Conservation (phyloP, 495 filamentous ascomycete species). For the Penicillium roqueforti region DNA sequence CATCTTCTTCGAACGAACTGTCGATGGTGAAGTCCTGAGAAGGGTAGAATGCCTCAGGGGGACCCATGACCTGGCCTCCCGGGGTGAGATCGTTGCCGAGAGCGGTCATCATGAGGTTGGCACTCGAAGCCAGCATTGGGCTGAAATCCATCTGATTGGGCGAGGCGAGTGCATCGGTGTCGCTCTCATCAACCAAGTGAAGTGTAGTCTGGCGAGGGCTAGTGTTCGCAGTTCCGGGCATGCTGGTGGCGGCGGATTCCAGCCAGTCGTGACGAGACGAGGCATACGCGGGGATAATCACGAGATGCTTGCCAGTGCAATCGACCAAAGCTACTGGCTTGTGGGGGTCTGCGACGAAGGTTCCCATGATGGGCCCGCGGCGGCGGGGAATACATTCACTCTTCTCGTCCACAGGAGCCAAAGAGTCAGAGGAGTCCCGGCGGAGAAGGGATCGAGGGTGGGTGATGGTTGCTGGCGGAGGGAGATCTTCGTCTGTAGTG, state of each 20-base stretch:
- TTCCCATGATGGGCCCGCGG: slow-evolving; percentile 54
- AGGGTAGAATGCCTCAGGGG: slow-evolving; percentile 74
- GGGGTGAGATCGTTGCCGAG: slow-evolving; percentile 54
- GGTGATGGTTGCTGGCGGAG: slow-evolving; percentile 51
- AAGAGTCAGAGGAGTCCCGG: slow-evolving; percentile 48
- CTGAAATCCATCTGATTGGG: slow-evolving; percentile 46
- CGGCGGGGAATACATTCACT: slow-evolving; percentile 46
- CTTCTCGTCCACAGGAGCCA: slow-evolving; percentile 49
- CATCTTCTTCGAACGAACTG: slow-evolving; percentile 50
- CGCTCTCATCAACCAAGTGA: slow-evolving; percentile 49
- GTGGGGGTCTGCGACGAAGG: slow-evolving; percentile 52
- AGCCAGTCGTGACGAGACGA: slow-evolving; percentile 49
- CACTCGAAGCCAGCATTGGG: slow-evolving; percentile 63
- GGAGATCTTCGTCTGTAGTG: slow-evolving; percentile 78
- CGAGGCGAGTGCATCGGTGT: slow-evolving; percentile 47
- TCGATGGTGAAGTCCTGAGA: slow-evolving; percentile 56
- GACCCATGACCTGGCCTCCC: slow-evolving; percentile 63
- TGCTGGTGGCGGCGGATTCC: slow-evolving; percentile 46
- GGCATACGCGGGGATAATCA: slow-evolving; percentile 56
- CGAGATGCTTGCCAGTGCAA: slow-evolving; percentile 63
- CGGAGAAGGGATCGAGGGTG: slow-evolving; percentile 55
- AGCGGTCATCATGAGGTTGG: slow-evolving; percentile 73
- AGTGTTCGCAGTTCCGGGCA: slow-evolving; percentile 49
- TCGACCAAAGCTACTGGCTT: slow-evolving; percentile 73
- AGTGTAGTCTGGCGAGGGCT: slow-evolving; percentile 48